These are phyloP conservation scores for Hibiscus mutabilis DNA, from an alignment of 345 rosid species.

Conservation along the genomic window DNA sequence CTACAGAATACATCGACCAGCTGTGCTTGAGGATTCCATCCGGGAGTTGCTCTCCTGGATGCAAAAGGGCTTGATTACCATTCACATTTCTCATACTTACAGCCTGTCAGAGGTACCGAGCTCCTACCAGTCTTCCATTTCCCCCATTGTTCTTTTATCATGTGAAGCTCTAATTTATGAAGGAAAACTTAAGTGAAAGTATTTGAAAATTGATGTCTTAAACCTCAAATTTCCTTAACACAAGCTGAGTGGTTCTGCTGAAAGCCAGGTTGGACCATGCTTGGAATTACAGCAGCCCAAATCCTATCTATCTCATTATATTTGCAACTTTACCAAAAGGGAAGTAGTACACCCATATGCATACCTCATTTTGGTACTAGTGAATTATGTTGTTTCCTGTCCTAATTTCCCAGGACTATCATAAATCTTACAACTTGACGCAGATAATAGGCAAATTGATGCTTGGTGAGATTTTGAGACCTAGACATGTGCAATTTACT, in stretches of 20 bases:
- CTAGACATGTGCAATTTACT: neutral
- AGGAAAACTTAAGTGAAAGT: neutral
- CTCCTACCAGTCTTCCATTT: neutral
- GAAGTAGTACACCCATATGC: neutral
- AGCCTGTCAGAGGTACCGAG: conserved; percentile 56
- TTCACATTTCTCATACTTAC: conserved; percentile 71
- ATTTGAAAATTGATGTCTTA: neutral
- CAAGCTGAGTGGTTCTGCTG: neutral
- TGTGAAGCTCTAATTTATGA: neutral
- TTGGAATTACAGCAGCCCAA: neutral
- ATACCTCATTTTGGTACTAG: neutral
- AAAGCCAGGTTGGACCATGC: neutral
- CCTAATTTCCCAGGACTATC: neutral
- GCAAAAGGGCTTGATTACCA: conserved; percentile 51
- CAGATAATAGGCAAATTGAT: neutral
- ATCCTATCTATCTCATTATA: neutral
- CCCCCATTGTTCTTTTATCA: neutral
- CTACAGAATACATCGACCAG: conserved; percentile 53
- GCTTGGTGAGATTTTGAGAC: neutral
- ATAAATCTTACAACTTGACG: neutral
- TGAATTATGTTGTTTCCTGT: neutral
- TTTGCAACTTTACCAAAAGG: neutral
- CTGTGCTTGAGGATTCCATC: conserved; percentile 60
- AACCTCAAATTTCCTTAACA: neutral
- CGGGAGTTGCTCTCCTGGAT: conserved; percentile 79